Percentiles rank a stretch among this genome's conserved stretches.
These are phyloP conservation scores for Macrophomina pseudophaseolina DNA, from an alignment of 2,329 filamentous ascomycete genomes.

Conservation along the genomic window DNA sequence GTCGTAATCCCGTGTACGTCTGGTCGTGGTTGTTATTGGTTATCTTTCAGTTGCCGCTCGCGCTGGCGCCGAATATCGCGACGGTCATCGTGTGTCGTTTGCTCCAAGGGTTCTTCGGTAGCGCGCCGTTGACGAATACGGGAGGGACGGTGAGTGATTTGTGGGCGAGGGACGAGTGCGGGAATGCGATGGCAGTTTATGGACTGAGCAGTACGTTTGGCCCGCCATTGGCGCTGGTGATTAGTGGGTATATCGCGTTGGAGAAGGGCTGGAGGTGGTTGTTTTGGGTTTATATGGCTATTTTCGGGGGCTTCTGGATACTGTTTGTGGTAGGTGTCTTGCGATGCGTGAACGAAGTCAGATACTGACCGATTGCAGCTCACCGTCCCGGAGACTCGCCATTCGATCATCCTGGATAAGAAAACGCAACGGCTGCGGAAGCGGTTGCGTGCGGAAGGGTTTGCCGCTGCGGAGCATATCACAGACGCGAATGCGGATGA, in stretches of 20 bases:
- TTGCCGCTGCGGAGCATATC: slow-evolving; percentile 14
- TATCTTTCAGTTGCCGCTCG: slow-evolving; percentile 35
- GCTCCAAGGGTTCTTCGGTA: slow-evolving; percentile 22
- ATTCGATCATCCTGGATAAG: slow-evolving; percentile 36
- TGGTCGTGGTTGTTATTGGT: slow-evolving; percentile 35
- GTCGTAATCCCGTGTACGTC: slow-evolving; percentile 34
- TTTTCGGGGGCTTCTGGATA: slow-evolving; percentile 41
- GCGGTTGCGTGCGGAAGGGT: slow-evolving; percentile 52
- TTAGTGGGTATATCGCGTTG: slow-evolving; percentile 43
- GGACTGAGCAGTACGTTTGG: slow-evolving; percentile 40
- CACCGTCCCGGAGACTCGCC: slow-evolving; percentile 37
- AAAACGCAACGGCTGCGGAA: slow-evolving; percentile 52
- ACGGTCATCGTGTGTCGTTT: slow-evolving; percentile 30
- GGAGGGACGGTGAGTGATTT: slow-evolving; percentile 33
- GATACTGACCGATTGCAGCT: slow-evolving; percentile 25
- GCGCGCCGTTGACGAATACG: slow-evolving; percentile 25
- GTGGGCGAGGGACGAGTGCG: slow-evolving; percentile 35
- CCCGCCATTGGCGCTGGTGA: slow-evolving; percentile 41
- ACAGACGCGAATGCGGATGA: slow-evolving; percentile 23
- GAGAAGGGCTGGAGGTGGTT: slow-evolving; percentile 43
- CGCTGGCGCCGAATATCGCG: slow-evolving; percentile 36
- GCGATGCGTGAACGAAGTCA: slow-evolving; percentile 17
- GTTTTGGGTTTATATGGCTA: slow-evolving; percentile 47
- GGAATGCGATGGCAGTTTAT: slow-evolving; percentile 33
- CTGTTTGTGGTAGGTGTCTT: slow-evolving; percentile 16